Conservation (phyloP, 2,329 filamentous ascomycete genomes). For the Fusarium hainanense region DNA sequence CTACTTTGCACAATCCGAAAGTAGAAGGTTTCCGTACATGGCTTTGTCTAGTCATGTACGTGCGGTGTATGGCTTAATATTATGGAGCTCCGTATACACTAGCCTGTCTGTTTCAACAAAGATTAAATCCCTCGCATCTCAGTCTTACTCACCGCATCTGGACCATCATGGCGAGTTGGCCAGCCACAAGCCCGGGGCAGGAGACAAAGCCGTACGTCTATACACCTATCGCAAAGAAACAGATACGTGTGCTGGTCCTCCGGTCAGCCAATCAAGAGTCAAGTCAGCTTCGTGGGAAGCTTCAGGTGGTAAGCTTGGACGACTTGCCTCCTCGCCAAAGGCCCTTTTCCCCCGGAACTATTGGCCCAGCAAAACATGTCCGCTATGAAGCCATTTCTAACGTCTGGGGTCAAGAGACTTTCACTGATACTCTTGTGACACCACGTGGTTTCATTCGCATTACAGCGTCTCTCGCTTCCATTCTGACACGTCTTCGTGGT, state of each 20-base stretch:
- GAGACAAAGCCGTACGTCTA: neutral
- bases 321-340: neutral
- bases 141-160: no score
- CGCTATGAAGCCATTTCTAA: conserved; percentile 16
- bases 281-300: neutral
- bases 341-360: neutral
- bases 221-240: neutral
- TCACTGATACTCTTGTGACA: neutral
- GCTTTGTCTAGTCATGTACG: neutral
- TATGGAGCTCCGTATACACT: neutral
- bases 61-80: neutral
- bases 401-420: conserved; percentile 7
- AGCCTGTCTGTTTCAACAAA: rapidly evolving
- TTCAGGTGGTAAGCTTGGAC: neutral
- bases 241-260: conserved; percentile 3
- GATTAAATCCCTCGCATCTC: neutral
- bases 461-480: conserved; percentile 13
- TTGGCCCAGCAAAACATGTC: neutral
- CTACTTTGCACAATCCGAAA: neutral
- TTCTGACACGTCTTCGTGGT: conserved; percentile 1
- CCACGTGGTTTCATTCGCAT: neutral
- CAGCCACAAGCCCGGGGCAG: rapidly evolving
- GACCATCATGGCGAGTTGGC: rapidly evolving
- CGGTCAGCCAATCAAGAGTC: neutral
- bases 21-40: neutral